Conservation (phyloP, 495 filamentous ascomycete genomes). For the Aspergillus heteromorphus region DNA sequence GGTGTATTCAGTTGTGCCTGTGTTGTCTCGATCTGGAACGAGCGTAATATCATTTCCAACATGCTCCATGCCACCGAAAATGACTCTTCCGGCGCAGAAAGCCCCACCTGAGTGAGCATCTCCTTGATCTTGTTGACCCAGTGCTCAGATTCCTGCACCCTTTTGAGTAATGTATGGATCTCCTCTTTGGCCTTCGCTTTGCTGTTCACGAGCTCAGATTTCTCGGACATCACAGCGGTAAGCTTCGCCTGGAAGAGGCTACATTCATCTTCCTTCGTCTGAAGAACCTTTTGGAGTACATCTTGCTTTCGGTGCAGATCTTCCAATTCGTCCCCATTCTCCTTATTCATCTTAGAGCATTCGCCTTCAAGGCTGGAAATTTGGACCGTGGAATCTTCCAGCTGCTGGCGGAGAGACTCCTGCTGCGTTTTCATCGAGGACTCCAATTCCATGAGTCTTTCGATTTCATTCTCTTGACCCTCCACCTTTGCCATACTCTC, state of each 20-base stretch:
- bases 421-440: slow-evolving; percentile 13
- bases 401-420: slow-evolving; percentile 15
- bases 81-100: slow-evolving; percentile 8
- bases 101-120: slow-evolving; percentile 8
- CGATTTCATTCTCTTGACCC: slow-evolving; percentile 17
- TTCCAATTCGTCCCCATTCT: background rate
- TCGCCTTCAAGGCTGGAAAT: slow-evolving; percentile 15
- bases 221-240: slow-evolving; percentile 9
- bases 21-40: background rate
- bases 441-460: slow-evolving; percentile 19
- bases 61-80: slow-evolving; percentile 15
- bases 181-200: slow-evolving; percentile 23
- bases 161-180: slow-evolving; percentile 18
- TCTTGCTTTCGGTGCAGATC: slow-evolving; percentile 10
- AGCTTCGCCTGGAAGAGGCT: slow-evolving; percentile 11
- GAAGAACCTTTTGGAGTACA: slow-evolving; percentile 1
- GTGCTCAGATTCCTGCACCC: slow-evolving; percentile 25
- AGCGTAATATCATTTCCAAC: slow-evolving; percentile 16
- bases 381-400: slow-evolving; percentile 21
- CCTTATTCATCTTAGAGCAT: slow-evolving; percentile 2
- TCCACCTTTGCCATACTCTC: slow-evolving; percentile 13
- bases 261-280: slow-evolving; percentile 16
- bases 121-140: slow-evolving; percentile 21
- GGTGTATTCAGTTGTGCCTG: background rate
- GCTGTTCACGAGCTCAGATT: slow-evolving; percentile 14